Evolutionary conservation across 75 land plant species (phyloP).

Genomic region (Cupressus sempervirens): DNA sequence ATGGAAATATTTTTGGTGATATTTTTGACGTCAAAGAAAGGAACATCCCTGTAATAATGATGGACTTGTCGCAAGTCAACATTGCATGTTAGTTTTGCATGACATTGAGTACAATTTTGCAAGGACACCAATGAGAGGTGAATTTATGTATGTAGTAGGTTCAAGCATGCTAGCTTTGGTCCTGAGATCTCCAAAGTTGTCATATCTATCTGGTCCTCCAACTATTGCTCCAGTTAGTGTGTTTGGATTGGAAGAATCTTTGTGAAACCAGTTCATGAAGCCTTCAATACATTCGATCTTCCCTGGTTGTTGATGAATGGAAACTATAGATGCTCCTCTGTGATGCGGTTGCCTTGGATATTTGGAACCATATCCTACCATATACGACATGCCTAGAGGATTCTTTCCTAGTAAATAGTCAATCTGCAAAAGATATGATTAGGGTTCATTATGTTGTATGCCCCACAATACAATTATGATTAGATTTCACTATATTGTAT

Average conservation of each 20-base stretch:
- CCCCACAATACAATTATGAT: conserved; percentile 26
- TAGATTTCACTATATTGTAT: conserved; percentile 25
- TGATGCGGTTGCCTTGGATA: conserved; percentile 67
- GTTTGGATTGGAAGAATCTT: conserved; percentile 45
- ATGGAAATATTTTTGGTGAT: no score
- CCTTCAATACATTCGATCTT: conserved; percentile 41
- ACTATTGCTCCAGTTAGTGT: conserved; percentile 67
- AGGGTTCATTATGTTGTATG: conserved; percentile 24
- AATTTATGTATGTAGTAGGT: conserved; percentile 73
- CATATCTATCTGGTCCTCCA: conserved; percentile 68
- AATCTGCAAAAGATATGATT: conserved; percentile 57
- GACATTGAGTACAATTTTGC: conserved; percentile 13
- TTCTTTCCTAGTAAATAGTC: no score
- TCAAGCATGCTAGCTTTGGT: conserved; percentile 41
- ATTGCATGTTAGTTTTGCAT: background rate
- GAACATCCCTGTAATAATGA: no score
- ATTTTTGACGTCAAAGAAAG: no score
- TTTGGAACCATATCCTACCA: conserved; percentile 21
- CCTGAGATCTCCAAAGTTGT: conserved; percentile 54
- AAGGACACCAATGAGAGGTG: conserved; percentile 57
- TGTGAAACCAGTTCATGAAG: conserved; percentile 49
- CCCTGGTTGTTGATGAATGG: background rate
- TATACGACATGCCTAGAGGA: no score
- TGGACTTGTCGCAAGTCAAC: no score
- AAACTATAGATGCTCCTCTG: conserved; percentile 52